Percentiles rank a stretch among this genome's conserved stretches.
phyloP scores from a whole-genome alignment of 306 rosid genomes.

The Glycine soja region DNA sequence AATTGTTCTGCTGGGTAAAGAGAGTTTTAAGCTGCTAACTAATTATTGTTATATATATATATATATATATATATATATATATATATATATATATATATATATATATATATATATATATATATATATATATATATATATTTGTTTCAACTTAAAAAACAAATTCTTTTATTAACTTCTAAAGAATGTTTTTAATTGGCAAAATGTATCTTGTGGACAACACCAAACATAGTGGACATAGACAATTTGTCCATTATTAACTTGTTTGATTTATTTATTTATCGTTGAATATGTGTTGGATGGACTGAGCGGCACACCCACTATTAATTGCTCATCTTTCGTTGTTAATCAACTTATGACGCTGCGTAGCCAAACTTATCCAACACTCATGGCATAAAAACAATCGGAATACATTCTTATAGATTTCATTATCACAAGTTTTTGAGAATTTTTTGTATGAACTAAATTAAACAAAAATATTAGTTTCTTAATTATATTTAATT shows the following conservation, averaged over 20 bases:
- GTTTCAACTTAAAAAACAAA: not conserved
- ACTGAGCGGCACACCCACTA: not conserved
- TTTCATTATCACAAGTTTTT: not conserved
- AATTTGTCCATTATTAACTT: not conserved
- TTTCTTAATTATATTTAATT: too few relatives aligned
- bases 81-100: too few relatives aligned
- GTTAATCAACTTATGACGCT: not conserved
- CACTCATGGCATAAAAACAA: not conserved
- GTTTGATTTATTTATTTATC: conserved; percentile 11
- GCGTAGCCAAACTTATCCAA: not conserved
- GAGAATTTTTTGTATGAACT: not conserved
- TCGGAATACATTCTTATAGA: not conserved
- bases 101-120: too few relatives aligned
- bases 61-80: too few relatives aligned
- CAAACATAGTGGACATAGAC: not conserved
- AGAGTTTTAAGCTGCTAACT: too few relatives aligned
- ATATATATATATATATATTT: too few relatives aligned
- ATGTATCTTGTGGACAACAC: not conserved
- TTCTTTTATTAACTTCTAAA: not conserved
- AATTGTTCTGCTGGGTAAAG: not conserved
- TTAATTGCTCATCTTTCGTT: not conserved
- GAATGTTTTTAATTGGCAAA: not conserved
- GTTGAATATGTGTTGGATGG: not conserved
- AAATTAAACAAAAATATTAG: not conserved
- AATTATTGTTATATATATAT: too few relatives aligned